These are phyloP conservation scores for Wickerhamomyces sp. DNA, from an alignment of 1,139 yeast genomes.

Conservation along the genomic window DNA sequence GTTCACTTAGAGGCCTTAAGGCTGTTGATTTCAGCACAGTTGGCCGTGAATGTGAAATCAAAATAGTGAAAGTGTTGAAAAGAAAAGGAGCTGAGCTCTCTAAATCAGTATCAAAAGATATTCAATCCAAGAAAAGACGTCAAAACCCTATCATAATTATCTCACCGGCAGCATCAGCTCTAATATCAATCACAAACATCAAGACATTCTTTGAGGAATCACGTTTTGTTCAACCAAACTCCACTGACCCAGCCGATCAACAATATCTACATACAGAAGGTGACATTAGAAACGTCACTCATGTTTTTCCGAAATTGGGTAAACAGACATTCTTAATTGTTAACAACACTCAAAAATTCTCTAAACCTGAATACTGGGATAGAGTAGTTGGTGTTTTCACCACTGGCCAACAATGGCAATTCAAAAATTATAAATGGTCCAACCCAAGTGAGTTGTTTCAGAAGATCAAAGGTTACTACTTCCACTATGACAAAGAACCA, in stretches of 20 bases:
- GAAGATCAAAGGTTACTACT: constrained; percentile 76
- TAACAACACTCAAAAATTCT: constrained; percentile 81
- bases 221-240: constrained; percentile 52
- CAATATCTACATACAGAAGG: constrained; percentile 8
- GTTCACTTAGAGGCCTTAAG: constrained; percentile 74
- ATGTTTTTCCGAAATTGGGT: constrained; percentile 52
- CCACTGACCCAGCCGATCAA: constrained; percentile 13
- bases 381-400: constrained; percentile 93
- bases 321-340: constrained; percentile 71
- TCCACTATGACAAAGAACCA: constrained; percentile 73
- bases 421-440: constrained; percentile 77
- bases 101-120: constrained; percentile 11
- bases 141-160: constrained; percentile 89
- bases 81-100: constrained; percentile 28
- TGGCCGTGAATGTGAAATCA: constrained; percentile 64
- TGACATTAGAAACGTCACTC: constrained; percentile 36
- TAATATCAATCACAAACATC: constrained; percentile 75
- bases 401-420: constrained; percentile 98
- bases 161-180: constrained; percentile 92
- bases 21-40: constrained; percentile 68
- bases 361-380: constrained; percentile 96
- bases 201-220: constrained; percentile 81
- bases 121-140: constrained; percentile 15
- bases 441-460: constrained; percentile 80
- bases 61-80: constrained; percentile 53